These are phyloP conservation scores for Cyberlindnera petersonii DNA, from an alignment of 805 yeast species.

Conservation along the genomic window DNA sequence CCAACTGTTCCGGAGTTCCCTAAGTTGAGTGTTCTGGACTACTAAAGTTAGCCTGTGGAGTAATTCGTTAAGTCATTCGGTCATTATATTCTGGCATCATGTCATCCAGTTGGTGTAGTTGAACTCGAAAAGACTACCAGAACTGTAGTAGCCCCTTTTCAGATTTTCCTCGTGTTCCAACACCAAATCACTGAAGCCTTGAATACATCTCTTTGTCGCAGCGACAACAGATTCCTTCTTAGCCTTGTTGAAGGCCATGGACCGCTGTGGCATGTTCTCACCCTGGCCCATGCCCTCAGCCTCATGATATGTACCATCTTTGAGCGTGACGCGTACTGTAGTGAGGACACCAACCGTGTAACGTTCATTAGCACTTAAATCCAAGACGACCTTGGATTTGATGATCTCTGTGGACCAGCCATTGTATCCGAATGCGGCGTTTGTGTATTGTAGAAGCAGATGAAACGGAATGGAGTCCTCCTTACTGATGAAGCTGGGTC, in stretches of 20 bases:
- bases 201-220: constrained; percentile 71
- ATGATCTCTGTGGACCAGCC: constrained; percentile 52
- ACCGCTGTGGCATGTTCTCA: constrained; percentile 57
- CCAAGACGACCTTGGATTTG: constrained; percentile 19
- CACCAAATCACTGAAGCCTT: constrained; percentile 70
- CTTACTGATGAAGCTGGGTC: constrained; percentile 2
- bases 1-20: constrained; percentile 68
- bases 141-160: constrained; percentile 31
- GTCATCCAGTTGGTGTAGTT: not conserved
- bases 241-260: constrained; percentile 75
- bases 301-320: constrained; percentile 80
- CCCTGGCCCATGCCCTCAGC: constrained; percentile 72
- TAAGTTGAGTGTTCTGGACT: constrained; percentile 53
- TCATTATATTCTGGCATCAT: not conserved
- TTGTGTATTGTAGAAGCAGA: constrained; percentile 38
- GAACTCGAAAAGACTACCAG: constrained; percentile 29
- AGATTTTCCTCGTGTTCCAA: constrained; percentile 34
- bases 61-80: not conserved
- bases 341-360: constrained; percentile 34
- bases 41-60: constrained; percentile 31
- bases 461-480: constrained; percentile 30
- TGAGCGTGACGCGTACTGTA: constrained; percentile 61
- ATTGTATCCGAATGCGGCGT: constrained; percentile 50
- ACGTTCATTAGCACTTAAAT: constrained; percentile 7
- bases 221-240: constrained; percentile 84